Evolutionary conservation across 2,329 filamentous ascomycete species (phyloP), one percentile per base, ranked within the genome.

Genomic region (Paraphaeosphaeria sporulosa): DNA sequence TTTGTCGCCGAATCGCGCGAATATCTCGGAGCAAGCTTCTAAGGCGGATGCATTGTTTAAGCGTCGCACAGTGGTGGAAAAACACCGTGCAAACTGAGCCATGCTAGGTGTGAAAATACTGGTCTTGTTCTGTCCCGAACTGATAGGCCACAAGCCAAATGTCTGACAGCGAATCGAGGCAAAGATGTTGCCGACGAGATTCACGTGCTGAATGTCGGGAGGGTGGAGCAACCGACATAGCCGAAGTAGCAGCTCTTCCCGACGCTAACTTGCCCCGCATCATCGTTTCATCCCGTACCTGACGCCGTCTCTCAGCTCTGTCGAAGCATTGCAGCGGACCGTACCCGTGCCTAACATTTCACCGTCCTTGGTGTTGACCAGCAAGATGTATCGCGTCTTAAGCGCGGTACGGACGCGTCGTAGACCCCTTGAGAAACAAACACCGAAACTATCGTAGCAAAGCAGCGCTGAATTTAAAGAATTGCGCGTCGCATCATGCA

Each of bases 1-100:
- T 19, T 66, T 68, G 57, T 59, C 63, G 30, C 67, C 65, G 60
- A 74, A 76, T 44, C 74, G 73, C 10, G 69, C 59, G 40, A 75
- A 65, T 17, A 76, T 65, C 57, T 76, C 73, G 34, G 59, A 51
- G 55, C 73, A 73, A 40, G 72, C 73, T 62, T 72, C 69, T 12
- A 61, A 55, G 30, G 70, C 74, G 23, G 73, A 75, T n/a, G 71
- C 59, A 19, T 36, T 25, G 10, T 36, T 44, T 9, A 42, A 59
- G 6, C 43, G 59, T 15, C 49, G 59, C 3, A 59, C 27, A 3
- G 67, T 61, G 17, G 68, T 63, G 10, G 63, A 65, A 47, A 72
- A 64, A 27, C 72, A 59, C 43, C 67, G 68, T 27, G 62, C 43
- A 21, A 69, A 19, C 15, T 61, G n/a, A 8, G 64, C 47, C 71